Percentiles rank a stretch among this genome's conserved stretches.
phyloP scores from a whole-genome alignment of 306 rosid species.

The Trifolium dubium region DNA sequence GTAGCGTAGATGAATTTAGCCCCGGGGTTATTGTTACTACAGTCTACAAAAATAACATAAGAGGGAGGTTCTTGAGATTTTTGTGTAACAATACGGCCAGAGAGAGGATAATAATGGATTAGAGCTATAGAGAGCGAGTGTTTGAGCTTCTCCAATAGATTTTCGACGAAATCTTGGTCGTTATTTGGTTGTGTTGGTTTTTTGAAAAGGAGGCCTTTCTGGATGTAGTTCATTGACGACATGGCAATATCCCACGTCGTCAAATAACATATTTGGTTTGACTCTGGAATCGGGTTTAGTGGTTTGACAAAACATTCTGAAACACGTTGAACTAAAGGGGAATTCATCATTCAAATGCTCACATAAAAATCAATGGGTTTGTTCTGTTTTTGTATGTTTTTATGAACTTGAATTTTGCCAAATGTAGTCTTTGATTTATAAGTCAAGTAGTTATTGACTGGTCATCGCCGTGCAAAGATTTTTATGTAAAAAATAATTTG shows the following conservation, averaged over 20 bases:
- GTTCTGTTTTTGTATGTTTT: neutral
- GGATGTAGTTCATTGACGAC: slow-evolving; percentile 62
- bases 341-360: neutral
- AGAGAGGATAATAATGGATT: slow-evolving; percentile 65
- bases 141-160: slow-evolving; percentile 50
- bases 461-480: neutral
- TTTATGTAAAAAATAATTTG: neutral
- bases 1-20: slow-evolving; percentile 59
- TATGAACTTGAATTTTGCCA: neutral
- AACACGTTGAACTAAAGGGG: neutral
- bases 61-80: slow-evolving; percentile 37
- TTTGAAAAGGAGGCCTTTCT: slow-evolving; percentile 68
- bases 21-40: slow-evolving; percentile 42
- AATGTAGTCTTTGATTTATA: neutral
- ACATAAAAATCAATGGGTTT: neutral
- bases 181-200: slow-evolving; percentile 45
- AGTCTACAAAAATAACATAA: slow-evolving; percentile 40
- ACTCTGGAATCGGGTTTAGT: neutral
- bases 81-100: slow-evolving; percentile 54
- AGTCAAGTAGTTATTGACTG: neutral
- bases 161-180: slow-evolving; percentile 21
- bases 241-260: slow-evolving; percentile 52
- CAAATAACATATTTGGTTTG: slow-evolving; percentile 38
- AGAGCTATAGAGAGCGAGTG: slow-evolving; percentile 58
- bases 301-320: slow-evolving; percentile 54